phyloP scores from a whole-genome alignment of 371 early-diverging fungal species.

The Mucor ambiguus region DNA sequence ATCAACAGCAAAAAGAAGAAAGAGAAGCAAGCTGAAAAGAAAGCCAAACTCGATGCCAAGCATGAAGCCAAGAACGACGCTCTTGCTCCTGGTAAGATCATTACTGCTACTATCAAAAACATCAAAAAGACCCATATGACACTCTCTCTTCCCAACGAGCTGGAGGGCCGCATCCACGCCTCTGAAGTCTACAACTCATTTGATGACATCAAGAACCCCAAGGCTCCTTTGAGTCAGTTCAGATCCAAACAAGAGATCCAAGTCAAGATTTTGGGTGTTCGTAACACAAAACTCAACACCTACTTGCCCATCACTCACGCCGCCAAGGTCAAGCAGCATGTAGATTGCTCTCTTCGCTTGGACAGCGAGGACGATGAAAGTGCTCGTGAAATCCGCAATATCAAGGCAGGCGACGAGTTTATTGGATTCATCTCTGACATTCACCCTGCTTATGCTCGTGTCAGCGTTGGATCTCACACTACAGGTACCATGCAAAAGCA shows the following conservation, averaged over 20 bases:
- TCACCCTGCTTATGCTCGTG: slow-evolving; percentile 40
- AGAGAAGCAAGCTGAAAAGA: slow-evolving; percentile 35
- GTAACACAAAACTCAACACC: slow-evolving; percentile 57
- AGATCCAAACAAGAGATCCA: slow-evolving; percentile 42
- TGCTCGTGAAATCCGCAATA: slow-evolving; percentile 31
- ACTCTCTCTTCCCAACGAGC: slow-evolving; percentile 62
- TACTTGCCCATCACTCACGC: slow-evolving; percentile 66
- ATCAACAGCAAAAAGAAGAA: slow-evolving; percentile 39
- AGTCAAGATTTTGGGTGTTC: slow-evolving; percentile 70
- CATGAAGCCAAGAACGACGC: slow-evolving; percentile 53
- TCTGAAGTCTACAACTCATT: slow-evolving; percentile 60
- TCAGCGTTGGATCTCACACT: slow-evolving; percentile 44
- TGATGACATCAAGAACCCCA: slow-evolving; percentile 39
- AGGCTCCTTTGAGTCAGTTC: slow-evolving; percentile 46
- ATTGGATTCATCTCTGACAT: slow-evolving; percentile 66
- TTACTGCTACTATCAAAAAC: slow-evolving; percentile 56
- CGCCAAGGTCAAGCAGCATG: slow-evolving; percentile 23
- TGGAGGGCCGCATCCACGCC: slow-evolving; percentile 69
- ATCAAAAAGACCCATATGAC: slow-evolving; percentile 65
- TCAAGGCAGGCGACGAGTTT: slow-evolving; percentile 52
- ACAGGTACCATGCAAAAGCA: slow-evolving; percentile 52
- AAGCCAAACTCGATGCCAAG: slow-evolving; percentile 26
- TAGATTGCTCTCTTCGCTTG: slow-evolving; percentile 34
- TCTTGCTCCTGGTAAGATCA: slow-evolving; percentile 53
- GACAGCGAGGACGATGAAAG: slow-evolving; percentile 13